Percentiles rank a stretch among this genome's conserved stretches.
Evolutionary conservation across 1,284 basidiomycete genomes (phyloP).

Genomic region (Anthracocystis panici-leucophaei): DNA sequence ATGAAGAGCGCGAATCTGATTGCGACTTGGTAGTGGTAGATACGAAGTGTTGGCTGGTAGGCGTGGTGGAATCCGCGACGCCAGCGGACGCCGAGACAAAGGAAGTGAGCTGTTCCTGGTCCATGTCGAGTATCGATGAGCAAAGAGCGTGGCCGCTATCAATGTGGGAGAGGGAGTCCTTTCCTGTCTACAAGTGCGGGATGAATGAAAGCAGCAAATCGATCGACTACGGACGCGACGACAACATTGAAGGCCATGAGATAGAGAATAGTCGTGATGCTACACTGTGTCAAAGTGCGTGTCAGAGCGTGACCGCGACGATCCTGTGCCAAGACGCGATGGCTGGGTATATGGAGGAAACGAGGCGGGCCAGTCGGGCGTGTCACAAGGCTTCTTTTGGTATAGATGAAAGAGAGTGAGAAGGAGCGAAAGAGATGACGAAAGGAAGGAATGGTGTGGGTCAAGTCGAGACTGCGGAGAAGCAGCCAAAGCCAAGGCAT

Average conservation of each 20-base stretch:
- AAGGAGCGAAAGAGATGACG: background rate
- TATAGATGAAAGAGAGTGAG: conserved; percentile 7
- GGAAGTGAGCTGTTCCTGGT: conserved; percentile 22
- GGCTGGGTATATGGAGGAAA: conserved; percentile 13
- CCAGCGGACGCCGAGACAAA: conserved; percentile 27
- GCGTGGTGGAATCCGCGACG: conserved; percentile 4
- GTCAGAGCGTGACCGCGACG: no score
- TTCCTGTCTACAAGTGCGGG: background rate
- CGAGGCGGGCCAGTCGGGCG: background rate
- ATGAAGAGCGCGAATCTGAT: conserved; percentile 21
- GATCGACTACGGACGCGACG: background rate
- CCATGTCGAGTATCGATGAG: conserved; percentile 9
- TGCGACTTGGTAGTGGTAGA: background rate
- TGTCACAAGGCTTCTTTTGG: background rate
- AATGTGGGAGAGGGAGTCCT: background rate
- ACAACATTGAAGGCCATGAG: conserved; percentile 7
- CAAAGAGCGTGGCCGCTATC: conserved; percentile 2
- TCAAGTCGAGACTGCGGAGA: background rate
- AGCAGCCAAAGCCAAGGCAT: background rate
- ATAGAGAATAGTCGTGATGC: background rate
- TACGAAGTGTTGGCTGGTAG: background rate
- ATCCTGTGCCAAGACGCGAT: conserved; percentile 1
- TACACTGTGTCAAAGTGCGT: background rate
- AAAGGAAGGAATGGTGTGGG: no score
- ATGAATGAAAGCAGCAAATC: background rate